Base-by-base conservation (phyloP, 1,284 basidiomycete species). In the Wolfiporia cocos region DNA sequence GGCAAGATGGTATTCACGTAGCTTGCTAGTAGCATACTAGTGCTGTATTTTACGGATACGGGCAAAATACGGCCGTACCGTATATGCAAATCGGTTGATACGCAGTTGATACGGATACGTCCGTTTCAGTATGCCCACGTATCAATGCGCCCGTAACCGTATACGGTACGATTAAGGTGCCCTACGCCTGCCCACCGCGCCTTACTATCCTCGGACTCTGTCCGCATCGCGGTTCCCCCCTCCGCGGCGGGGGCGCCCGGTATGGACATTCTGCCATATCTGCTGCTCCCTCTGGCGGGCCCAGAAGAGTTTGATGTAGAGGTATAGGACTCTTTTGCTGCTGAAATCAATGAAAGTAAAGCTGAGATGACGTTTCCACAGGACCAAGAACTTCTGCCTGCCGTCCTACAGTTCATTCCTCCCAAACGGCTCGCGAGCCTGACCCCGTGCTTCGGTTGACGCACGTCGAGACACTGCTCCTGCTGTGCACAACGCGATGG, bases 241-340 rank as follows among this genome's bases (percentile, higher is more conserved):
- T 81, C 80, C 12, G 67, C 62, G 15, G 53, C 58, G 4, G 64
- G 62, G 11, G 88, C 86, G 1, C 81, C 86, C 5, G 91, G 91
- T 1, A 80, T 95, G 37, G 86, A 92, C 60, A 76, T 86, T 5
- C 70, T 96, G 4, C 84, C 89, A 0, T 86, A 81, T 54, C 71
- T 99, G 9, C 71, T 99, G 1, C 75, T 95, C 3, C 95, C 95
- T 0, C 73, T 99, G 2, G 93, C 94, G 48, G 94, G 94, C 4
- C 87, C 92, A 1, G 93, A 97, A 62, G 95, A 98, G 62, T 83
- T 90, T 47, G 91, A 95, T 47, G 71, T 93, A 2, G 92, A 95
- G 51, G 89, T 87, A 50, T n/a, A n/a, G n/a, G n/a, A n/a, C n/a
- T n/a, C n/a, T n/a, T n/a, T n/a, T n/a, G n/a, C n/a, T n/a, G n/a